Base-by-base conservation (phyloP, 2,329 filamentous ascomycete species). In the Chaetomiaceae sp. region DNA sequence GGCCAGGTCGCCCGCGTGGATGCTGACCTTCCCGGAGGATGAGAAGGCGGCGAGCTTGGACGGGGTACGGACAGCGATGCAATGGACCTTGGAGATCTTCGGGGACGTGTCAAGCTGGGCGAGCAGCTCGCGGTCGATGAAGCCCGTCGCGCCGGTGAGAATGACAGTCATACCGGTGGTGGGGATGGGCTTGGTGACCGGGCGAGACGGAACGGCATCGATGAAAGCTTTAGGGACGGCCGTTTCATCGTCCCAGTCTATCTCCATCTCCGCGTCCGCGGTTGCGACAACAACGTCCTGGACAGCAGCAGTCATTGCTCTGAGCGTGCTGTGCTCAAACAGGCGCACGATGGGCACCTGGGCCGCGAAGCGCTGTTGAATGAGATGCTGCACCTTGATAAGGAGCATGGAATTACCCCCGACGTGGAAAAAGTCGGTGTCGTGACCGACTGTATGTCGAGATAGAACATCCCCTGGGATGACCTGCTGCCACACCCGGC, bases 401-500 rank as follows among this genome's bases (percentile, higher is more conserved):
- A 70, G 48, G 1, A 68, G 56, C 3, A 72, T 44, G 0, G 70
- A 73, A 45, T 62, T 70, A 5, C 69, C 70, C 2, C 70, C 70
- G 2, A 65, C 50, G 0, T 48, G 47, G 56, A 72, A 73, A 54
- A 73, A 72, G 53, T 68, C 62, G 4, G 67, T 57, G 3, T 52
- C 29, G 0, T 45, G 12, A 0, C 47, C 32, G 7, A 60, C 53
- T 2, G 45, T 48, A 24, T 46, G 26, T n/a, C 52, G 34, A 1
- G 58, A 48, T 6, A 56, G 36, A 2, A 56, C 42, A 0, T 49
- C 53, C 6, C 52, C 43, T 39, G 59, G 58, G 2, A 65, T 45
- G 5, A 58, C 49, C 3, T 47, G 49, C 2, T 56, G 34, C 52
- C 55, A 58, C 5, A 54, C 3, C 3, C 8, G n/a, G 19, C 10